phyloP scores from a whole-genome alignment of 2,329 filamentous ascomycete species.

The Arthrobotrys conoides region DNA sequence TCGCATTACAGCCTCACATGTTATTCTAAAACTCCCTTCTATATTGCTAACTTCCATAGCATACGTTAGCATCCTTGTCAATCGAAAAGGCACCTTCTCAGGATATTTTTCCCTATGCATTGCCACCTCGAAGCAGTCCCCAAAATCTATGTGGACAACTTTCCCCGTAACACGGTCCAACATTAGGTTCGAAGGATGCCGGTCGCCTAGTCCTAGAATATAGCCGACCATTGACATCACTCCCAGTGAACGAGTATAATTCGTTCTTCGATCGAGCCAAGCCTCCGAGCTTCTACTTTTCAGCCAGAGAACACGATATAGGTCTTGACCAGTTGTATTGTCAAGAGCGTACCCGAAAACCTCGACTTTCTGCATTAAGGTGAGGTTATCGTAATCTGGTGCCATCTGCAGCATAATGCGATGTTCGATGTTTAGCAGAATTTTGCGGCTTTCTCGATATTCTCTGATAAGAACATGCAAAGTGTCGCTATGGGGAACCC shows the following conservation, averaged over 20 bases:
- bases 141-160: conserved; percentile 98
- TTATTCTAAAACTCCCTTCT: conserved; percentile 97
- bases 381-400: conserved; percentile 97
- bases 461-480: conserved; percentile 96
- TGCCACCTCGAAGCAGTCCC: conserved; percentile 98
- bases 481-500: conserved; percentile 98
- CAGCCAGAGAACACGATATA: conserved; percentile 97
- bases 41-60: conserved; percentile 99
- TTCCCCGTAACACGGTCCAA: conserved; percentile 95
- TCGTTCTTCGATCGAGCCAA: conserved; percentile 97
- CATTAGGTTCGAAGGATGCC: conserved; percentile 98
- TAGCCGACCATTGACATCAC: conserved; percentile 99
- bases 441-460: conserved; percentile 96
- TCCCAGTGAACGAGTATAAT: conserved; percentile 95
- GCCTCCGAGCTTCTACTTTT: conserved; percentile 98
- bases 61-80: conserved; percentile 98
- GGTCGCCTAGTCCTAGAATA: conserved; percentile 94
- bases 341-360: conserved; percentile 99
- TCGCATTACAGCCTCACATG: conserved; percentile 98
- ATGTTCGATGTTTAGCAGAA: conserved; percentile 98
- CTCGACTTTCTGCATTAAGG: conserved; percentile 99
- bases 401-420: conserved; percentile 99
- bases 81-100: conserved; percentile 94
- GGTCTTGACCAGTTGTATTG: conserved; percentile 97
- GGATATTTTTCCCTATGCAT: conserved; percentile 99